phyloP scores from a whole-genome alignment of 2,329 filamentous ascomycete species.

The Hymenoscyphus infarciens region DNA sequence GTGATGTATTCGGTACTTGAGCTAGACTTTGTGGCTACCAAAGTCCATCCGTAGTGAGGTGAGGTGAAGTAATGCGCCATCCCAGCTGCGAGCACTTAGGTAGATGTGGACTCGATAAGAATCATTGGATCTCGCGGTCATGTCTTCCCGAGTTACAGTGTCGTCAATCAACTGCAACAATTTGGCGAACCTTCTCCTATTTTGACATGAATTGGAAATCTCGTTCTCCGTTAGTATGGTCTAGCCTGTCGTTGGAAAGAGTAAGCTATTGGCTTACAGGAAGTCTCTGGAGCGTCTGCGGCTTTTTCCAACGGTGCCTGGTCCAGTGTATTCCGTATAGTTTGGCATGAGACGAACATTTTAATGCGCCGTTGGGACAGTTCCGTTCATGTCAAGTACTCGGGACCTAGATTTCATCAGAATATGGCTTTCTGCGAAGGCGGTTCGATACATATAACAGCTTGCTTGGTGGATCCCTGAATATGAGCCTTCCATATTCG shows the following conservation, averaged over 20 bases:
- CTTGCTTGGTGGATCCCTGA: no score
- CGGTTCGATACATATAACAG: no score
- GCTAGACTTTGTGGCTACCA: neutral
- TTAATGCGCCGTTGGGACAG: neutral
- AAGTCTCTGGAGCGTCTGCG: neutral
- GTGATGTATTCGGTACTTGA: neutral
- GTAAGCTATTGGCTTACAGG: neutral
- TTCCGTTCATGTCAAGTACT: neutral
- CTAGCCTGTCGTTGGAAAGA: neutral
- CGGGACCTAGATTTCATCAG: neutral
- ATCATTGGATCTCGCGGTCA: no score
- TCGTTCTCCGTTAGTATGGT: neutral
- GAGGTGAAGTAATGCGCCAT: neutral
- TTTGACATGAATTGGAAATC: neutral
- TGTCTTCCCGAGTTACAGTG: no score
- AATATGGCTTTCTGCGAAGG: no score
- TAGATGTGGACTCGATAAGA: neutral
- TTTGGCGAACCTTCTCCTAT: no score
- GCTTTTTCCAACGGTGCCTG: neutral
- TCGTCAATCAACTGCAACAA: no score
- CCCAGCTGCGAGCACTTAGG: neutral
- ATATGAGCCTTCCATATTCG: no score
- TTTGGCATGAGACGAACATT: neutral
- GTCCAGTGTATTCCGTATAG: neutral
- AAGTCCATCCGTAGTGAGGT: neutral